Evolutionary conservation across 2,329 filamentous ascomycete genomes (phyloP).

Genomic region (Delphinella strobiligena): DNA sequence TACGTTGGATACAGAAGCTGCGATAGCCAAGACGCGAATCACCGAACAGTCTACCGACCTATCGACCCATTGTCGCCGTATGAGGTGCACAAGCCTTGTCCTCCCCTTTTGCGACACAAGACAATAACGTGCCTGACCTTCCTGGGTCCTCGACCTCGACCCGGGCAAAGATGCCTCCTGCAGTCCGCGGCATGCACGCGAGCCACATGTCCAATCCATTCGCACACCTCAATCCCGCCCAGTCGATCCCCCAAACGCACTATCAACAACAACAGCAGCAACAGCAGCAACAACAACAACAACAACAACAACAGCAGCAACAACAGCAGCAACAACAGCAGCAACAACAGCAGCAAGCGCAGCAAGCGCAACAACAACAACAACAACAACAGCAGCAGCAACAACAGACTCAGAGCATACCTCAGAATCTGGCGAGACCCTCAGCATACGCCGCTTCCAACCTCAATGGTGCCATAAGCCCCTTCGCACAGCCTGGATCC

Average conservation of each 20-base stretch:
- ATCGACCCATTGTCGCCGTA: too few species aligned
- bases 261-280: constrained; percentile 18
- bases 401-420: constrained; percentile 24
- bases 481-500: constrained; percentile 32
- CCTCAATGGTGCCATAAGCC: constrained; percentile 27
- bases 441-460: constrained; percentile 49
- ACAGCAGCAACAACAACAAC: too few species aligned
- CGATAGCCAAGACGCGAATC: too few species aligned
- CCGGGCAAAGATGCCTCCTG: constrained; percentile 55
- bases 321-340: constrained; percentile 17
- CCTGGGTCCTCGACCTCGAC: too few species aligned
- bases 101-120: too few species aligned
- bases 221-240: constrained; percentile 39
- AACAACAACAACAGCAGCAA: too few species aligned
- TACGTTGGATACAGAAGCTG: too few species aligned
- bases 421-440: constrained; percentile 51
- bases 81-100: too few species aligned
- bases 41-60: too few species aligned
- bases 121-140: too few species aligned
- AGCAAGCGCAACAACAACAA: neutral
- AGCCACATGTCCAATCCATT: constrained; percentile 49
- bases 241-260: constrained; percentile 35
- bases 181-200: constrained; percentile 45
- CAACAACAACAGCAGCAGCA: constrained; percentile 1
- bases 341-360: constrained; percentile 24